These are phyloP conservation scores for Colletotrichum orbiculare DNA, from an alignment of 2,329 filamentous ascomycete species.

Conservation along the genomic window DNA sequence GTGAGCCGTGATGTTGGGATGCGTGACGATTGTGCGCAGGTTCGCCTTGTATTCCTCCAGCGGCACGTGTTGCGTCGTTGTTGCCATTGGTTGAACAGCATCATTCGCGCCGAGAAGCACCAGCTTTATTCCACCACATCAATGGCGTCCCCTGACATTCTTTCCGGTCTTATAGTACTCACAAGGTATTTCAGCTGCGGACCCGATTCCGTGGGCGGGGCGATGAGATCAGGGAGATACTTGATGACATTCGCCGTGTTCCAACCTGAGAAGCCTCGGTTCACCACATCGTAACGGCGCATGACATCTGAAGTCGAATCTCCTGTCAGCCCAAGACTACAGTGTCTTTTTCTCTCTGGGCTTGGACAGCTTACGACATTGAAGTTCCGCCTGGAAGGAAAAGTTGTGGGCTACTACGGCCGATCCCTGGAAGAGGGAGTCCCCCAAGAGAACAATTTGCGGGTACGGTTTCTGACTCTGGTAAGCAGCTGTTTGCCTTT, in stretches of 20 bases:
- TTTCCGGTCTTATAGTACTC: slow-evolving; percentile 40
- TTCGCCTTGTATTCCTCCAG: slow-evolving; percentile 81
- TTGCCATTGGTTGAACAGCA: slow-evolving; percentile 73
- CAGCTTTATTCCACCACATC: slow-evolving; percentile 44
- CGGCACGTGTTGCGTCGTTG: slow-evolving; percentile 79
- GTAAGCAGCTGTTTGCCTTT: background rate
- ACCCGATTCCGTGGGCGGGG: slow-evolving; percentile 66
- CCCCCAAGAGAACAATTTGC: slow-evolving; percentile 87
- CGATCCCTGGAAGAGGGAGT: slow-evolving; percentile 84
- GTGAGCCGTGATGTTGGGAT: slow-evolving; percentile 77
- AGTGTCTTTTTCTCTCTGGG: slow-evolving; percentile 54
- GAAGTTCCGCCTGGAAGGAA: slow-evolving; percentile 78
- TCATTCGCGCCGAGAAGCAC: slow-evolving; percentile 94
- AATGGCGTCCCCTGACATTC: too few relatives aligned
- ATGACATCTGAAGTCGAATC: slow-evolving; percentile 68
- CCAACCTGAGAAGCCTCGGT: slow-evolving; percentile 89
- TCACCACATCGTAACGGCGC: slow-evolving; percentile 85
- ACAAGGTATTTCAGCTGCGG: slow-evolving; percentile 76
- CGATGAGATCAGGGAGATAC: slow-evolving; percentile 77
- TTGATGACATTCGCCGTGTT: slow-evolving; percentile 80
- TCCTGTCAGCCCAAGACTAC: slow-evolving; percentile 41
- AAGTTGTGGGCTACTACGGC: slow-evolving; percentile 80
- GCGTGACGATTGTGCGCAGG: slow-evolving; percentile 75
- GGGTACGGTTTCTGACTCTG: slow-evolving; percentile 58
- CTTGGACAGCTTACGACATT: slow-evolving; percentile 65